These are phyloP conservation scores for Alnus rubra DNA, from an alignment of 306 rosid species.

Conservation along the genomic window DNA sequence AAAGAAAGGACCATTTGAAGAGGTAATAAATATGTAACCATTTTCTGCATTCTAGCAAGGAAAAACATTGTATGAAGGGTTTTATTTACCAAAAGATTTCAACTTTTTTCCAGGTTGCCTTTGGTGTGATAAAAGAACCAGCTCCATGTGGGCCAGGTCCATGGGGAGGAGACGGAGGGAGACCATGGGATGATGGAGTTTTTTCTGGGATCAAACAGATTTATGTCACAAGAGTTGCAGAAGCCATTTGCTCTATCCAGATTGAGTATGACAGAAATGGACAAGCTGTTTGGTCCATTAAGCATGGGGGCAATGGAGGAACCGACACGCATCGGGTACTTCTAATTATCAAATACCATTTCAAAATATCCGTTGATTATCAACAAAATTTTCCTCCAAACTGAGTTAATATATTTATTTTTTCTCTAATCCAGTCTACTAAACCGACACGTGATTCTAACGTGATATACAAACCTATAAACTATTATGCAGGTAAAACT, in stretches of 20 bases:
- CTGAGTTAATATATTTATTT: too few species aligned
- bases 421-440: too few species aligned
- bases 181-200: constrained; percentile 94
- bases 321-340: constrained; percentile 61
- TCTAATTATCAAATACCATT: not conserved
- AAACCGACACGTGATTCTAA: too few species aligned
- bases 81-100: not conserved
- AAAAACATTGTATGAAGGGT: not conserved
- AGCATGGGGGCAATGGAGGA: constrained; percentile 84
- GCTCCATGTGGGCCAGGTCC: constrained; percentile 95
- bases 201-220: constrained; percentile 81
- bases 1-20: constrained; percentile 56
- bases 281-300: constrained; percentile 89
- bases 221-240: constrained; percentile 63
- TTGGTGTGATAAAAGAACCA: constrained; percentile 77
- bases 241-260: constrained; percentile 80
- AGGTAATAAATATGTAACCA: constrained; percentile 41
- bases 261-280: constrained; percentile 84
- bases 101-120: constrained; percentile 40
- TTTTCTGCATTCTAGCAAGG: constrained; percentile 5
- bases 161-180: constrained; percentile 99
- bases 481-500: constrained; percentile 59
- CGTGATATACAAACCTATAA: too few species aligned
- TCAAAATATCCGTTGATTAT: too few species aligned
- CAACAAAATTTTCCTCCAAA: too few species aligned